Evolutionary conservation across 2,329 filamentous ascomycete species (phyloP), one percentile per base, ranked within the genome.

Genomic region (Arthroderma uncinatum): DNA sequence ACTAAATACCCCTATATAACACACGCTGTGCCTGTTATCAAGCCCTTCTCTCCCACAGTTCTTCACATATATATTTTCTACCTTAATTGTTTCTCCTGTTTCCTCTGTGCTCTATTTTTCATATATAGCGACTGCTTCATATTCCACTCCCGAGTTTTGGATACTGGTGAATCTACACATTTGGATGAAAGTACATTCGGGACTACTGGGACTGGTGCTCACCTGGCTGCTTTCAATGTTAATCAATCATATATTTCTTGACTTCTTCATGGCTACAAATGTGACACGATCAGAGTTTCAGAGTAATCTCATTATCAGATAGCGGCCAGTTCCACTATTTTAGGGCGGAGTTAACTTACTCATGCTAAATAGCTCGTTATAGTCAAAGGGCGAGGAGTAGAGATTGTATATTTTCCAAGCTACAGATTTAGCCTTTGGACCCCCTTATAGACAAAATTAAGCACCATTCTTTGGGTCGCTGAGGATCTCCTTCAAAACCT

Each of bases 381-480:
- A 30, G 28, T 30, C 4, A 30, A n/a, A n/a, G n/a, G n/a, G n/a
- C n/a, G n/a, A n/a, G n/a, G n/a, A n/a, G n/a, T n/a, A n/a, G n/a
- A n/a, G n/a, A n/a, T n/a, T 30, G 25, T 25, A 50, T 8, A 50
- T 48, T 48, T n/a, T 16, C 6, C 39, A 7, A 19, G 16, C 16
- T 19, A 12, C n/a, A 19, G 4, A 3, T 3, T 30, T 1, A 34
- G 19, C 23, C 19, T 1, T 16, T 16, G 8, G 14, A 30, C 14
- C 8, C n/a, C 28, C 1, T 4, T 23, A 12, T 10, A 14, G 25
- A 23, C 10, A 4, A 47, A 12, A 5, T 39, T 10, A 53, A 53
- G 50, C 56, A 2, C 56, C 56, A 39, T 57, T 57, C 16, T 44
- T 54, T 28, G 48, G 50, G 9, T 57, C 56, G n/a, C n/a, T n/a